Evolutionary conservation across 2,329 filamentous ascomycete genomes (phyloP).

Genomic region (Corynespora cassiicola): DNA sequence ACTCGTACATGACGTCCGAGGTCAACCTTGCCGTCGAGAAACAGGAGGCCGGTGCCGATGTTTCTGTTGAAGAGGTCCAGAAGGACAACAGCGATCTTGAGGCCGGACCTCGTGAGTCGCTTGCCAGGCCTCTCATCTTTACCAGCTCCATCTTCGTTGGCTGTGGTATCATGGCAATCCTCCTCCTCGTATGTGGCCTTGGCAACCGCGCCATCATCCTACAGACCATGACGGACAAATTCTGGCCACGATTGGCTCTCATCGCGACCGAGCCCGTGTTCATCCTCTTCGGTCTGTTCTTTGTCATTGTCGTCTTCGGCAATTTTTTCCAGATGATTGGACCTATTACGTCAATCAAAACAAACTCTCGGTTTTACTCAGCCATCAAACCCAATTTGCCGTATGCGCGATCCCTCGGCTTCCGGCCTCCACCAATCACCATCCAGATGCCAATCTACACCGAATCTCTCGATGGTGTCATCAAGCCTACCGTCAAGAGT

Average conservation of each 20-base stretch:
- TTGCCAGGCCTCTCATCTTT: slow-evolving; percentile 55
- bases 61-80: slow-evolving; percentile 41
- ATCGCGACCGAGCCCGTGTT: slow-evolving; percentile 52
- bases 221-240: slow-evolving; percentile 59
- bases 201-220: slow-evolving; percentile 62
- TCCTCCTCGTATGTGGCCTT: slow-evolving; percentile 60
- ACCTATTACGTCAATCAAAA: slow-evolving; percentile 72
- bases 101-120: slow-evolving; percentile 42
- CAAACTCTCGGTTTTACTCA: slow-evolving; percentile 83
- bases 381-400: slow-evolving; percentile 52
- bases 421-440: slow-evolving; percentile 67
- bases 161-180: slow-evolving; percentile 58
- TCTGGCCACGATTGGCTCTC: slow-evolving; percentile 62
- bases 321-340: slow-evolving; percentile 68
- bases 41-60: slow-evolving; percentile 25
- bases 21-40: slow-evolving; percentile 17
- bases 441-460: slow-evolving; percentile 90
- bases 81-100: slow-evolving; percentile 34
- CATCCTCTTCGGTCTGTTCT: slow-evolving; percentile 60
- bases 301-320: slow-evolving; percentile 17
- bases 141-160: slow-evolving; percentile 63
- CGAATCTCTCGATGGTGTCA: slow-evolving; percentile 76
- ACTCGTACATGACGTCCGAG: slow-evolving; percentile 37
- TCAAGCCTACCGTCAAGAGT: slow-evolving; percentile 75
- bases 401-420: slow-evolving; percentile 63